These are phyloP conservation scores for Aspergillus aculeatinus DNA, from an alignment of 2,329 filamentous ascomycete species.

Conservation along the genomic window DNA sequence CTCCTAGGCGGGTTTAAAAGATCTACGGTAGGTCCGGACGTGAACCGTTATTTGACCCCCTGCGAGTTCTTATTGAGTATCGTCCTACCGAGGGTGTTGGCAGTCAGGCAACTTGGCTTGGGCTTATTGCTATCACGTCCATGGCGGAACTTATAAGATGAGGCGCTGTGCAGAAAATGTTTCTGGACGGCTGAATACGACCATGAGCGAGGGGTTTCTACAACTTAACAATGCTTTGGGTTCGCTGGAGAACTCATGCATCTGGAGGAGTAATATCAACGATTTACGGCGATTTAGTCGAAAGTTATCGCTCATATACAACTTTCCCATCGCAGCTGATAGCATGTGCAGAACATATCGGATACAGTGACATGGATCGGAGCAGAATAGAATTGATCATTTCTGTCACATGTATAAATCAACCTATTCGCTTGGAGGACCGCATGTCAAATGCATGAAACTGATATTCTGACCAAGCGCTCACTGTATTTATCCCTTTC, in stretches of 20 bases:
- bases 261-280: not conserved
- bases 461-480: too few relatives aligned
- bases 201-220: not conserved
- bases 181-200: not conserved
- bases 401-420: too few relatives aligned
- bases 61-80: slow-evolving; percentile 1
- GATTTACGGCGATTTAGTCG: not conserved
- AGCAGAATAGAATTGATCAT: too few relatives aligned
- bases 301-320: not conserved
- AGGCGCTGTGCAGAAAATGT: not conserved
- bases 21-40: slow-evolving; percentile 1
- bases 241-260: not conserved
- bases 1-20: slow-evolving; percentile 1
- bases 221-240: not conserved
- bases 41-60: slow-evolving; percentile 6
- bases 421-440: too few relatives aligned
- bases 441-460: too few relatives aligned
- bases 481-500: not conserved
- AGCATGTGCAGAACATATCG: not conserved
- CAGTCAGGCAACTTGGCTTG: not conserved
- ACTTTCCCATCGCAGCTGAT: not conserved
- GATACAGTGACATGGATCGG: too few relatives aligned
- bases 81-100: not conserved
- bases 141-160: not conserved
- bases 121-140: not conserved